Evolutionary conservation across 371 early-diverging fungal species (phyloP), one percentile per base, ranked within the genome.

Genomic region (Mucor circinelloides): DNA sequence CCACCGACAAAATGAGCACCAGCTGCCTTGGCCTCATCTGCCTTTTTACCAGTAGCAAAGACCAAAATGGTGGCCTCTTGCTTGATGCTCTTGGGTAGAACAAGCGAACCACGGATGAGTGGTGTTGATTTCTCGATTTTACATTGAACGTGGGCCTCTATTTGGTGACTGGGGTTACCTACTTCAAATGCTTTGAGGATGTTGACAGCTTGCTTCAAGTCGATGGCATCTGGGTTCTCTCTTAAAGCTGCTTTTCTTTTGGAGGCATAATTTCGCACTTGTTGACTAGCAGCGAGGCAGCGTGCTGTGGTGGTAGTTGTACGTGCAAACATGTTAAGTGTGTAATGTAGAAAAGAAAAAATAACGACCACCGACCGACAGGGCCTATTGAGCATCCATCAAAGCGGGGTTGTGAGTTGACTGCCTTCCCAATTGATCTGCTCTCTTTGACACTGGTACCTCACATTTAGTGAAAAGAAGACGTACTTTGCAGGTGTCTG

Each of bases 1-100:
- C 92, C 96, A 32, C 98, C 98, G 2, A 97, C 97, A 72, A 88
- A 84, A 50, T 86, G 84, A 30, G 93, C 94, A 9, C 95, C 95
- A 10, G 94, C 87, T 7, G 86, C 87, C 12, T 89, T 91, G 1
- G 97, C 98, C 55, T 88, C 90, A 32, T 90, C 88, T 5, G 96
- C 98, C 57, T 85, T 87, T 57, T 86, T 83, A 55, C 93, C 94
- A 65, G 91, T 91, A 9, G 94, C 93, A 81, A 94, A 94, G 21
- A 93, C 93, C 58, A 92, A 71, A 36, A 93, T 84, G 4, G 79
- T 79, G 0, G 86, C 80, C 42, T 88, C 88, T 64, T 89, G 83
- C 52, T 85, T 81, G 69, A 91, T 85, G 21, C 83, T 77, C 34
- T 83, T 86, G n/a, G 93, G 91, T 46, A 94, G 72, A 9, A 90